Conservation (phyloP, 352 stramenopile species). For the Globisporangium acanthophoron region DNA sequence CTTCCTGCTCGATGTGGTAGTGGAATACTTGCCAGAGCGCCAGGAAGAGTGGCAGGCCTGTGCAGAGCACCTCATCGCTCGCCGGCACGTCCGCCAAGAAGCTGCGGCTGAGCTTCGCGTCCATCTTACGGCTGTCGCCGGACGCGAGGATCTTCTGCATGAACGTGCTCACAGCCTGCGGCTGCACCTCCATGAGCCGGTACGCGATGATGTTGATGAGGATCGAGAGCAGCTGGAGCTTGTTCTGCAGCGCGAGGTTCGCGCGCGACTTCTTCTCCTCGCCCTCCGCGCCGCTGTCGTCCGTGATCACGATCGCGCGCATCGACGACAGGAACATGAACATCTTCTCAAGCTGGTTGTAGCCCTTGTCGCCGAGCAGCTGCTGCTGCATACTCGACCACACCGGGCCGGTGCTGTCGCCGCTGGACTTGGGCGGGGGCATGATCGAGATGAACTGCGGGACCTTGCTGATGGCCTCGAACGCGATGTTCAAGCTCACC, state of each 20-base stretch:
- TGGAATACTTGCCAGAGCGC: conserved; percentile 78
- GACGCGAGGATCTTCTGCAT: conserved; percentile 38
- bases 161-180: conserved; percentile 44
- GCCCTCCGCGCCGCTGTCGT: conserved; percentile 12
- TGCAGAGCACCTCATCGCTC: conserved; percentile 58
- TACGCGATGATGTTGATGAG: conserved; percentile 82
- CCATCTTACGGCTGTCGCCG: conserved; percentile 16
- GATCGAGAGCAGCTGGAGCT: conserved; percentile 76
- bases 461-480: conserved; percentile 69
- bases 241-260: conserved; percentile 80
- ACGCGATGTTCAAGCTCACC: conserved; percentile 81
- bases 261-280: conserved; percentile 28
- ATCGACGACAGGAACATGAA: conserved; percentile 80
- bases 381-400: conserved; percentile 56
- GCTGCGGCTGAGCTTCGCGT: conserved; percentile 34
- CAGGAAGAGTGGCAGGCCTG: conserved; percentile 68
- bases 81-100: conserved; percentile 46
- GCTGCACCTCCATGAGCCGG: conserved; percentile 62
- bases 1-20: conserved; percentile 84
- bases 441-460: conserved; percentile 82
- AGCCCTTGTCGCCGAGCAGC: conserved; percentile 80
- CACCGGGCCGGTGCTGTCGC: conserved; percentile 12
- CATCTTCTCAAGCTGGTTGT: conserved; percentile 85
- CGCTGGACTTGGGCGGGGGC: conserved; percentile 17
- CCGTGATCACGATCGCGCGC: conserved; percentile 61